Conservation (phyloP, 1,139 yeast genomes). For the Zygotorulaspora mrakii region DNA sequence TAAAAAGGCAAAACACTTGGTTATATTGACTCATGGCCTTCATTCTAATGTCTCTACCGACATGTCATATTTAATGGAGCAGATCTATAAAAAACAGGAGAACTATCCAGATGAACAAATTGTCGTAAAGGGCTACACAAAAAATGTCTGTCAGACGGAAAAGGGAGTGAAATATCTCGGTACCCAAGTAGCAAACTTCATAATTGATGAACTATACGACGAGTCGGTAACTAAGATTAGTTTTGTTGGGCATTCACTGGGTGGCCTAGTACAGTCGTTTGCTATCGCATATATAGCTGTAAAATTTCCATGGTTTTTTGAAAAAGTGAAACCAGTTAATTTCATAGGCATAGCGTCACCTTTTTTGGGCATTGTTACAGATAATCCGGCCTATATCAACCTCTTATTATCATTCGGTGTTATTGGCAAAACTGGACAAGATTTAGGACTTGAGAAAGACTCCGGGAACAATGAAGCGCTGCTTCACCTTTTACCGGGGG, state of each 20-base stretch:
- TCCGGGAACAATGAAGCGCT: conserved; percentile 50
- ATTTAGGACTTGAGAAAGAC: conserved; percentile 59
- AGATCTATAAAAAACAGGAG: conserved; percentile 51
- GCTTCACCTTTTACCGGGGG: conserved; percentile 69
- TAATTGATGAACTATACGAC: conserved; percentile 55
- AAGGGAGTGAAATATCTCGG: conserved; percentile 87
- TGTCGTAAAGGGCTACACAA: conserved; percentile 77
- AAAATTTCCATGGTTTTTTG: conserved; percentile 70
- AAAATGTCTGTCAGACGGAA: conserved; percentile 86
- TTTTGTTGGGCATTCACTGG: conserved; percentile 87
- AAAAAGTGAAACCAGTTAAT: conserved; percentile 65
- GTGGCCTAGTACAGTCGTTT: conserved; percentile 87
- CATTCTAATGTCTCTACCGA: conserved; percentile 90
- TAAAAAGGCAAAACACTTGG: conserved; percentile 25
- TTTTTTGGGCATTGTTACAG: conserved; percentile 74
- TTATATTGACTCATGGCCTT: conserved; percentile 73
- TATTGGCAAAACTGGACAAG: conserved; percentile 93
- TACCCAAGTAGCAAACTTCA: conserved; percentile 70
- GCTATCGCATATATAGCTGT: conserved; percentile 78
- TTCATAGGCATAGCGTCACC: conserved; percentile 88
- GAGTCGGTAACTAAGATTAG: conserved; percentile 59
- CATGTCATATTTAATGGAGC: conserved; percentile 80
- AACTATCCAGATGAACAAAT: conserved; percentile 51
- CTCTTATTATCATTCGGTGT: conserved; percentile 82
- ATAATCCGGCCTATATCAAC: conserved; percentile 84